phyloP scores from a whole-genome alignment of 108 stramenopile species.

The Pelagomonas calceolata region DNA sequence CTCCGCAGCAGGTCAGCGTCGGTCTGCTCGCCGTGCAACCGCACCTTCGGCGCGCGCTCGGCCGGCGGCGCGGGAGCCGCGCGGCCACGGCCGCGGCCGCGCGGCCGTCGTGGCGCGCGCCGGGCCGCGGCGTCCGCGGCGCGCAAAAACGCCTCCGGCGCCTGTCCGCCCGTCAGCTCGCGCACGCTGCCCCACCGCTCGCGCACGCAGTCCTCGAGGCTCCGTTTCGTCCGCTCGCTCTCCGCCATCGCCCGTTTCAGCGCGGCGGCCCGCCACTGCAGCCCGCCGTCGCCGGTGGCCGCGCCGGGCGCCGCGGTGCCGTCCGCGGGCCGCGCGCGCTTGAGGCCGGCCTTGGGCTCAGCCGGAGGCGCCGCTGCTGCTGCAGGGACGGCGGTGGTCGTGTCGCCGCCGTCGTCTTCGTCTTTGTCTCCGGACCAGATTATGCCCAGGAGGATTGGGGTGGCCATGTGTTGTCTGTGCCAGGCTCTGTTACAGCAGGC shows the following conservation, averaged over 20 bases:
- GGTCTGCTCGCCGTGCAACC: not conserved
- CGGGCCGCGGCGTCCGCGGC: too few relatives aligned
- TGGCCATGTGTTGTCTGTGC: too few relatives aligned
- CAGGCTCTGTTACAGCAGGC: too few relatives aligned
- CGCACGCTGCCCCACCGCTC: not conserved
- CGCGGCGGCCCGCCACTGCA: not conserved
- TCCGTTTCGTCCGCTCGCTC: not conserved
- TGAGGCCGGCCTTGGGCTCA: not conserved
- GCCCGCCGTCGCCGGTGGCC: not conserved
- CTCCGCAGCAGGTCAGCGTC: not conserved
- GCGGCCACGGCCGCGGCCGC: too few relatives aligned
- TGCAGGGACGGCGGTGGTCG: too few relatives aligned
- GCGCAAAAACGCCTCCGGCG: not conserved
- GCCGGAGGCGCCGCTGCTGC: too few relatives aligned
- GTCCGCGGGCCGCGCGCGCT: not conserved
- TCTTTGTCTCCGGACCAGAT: too few relatives aligned
- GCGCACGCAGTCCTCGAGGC: not conserved
- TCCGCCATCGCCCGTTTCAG: not conserved
- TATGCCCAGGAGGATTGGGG: too few relatives aligned
- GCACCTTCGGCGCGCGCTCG: not conserved
- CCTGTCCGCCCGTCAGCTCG: not conserved
- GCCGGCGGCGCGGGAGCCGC: too few relatives aligned
- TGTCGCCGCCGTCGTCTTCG: too few relatives aligned
- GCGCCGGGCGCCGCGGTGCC: not conserved
- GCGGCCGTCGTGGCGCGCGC: too few relatives aligned